Percentiles rank a stretch among this genome's conserved stretches.
Evolutionary conservation across 495 filamentous ascomycete genomes (phyloP).

Genomic region (Parathielavia appendiculata): DNA sequence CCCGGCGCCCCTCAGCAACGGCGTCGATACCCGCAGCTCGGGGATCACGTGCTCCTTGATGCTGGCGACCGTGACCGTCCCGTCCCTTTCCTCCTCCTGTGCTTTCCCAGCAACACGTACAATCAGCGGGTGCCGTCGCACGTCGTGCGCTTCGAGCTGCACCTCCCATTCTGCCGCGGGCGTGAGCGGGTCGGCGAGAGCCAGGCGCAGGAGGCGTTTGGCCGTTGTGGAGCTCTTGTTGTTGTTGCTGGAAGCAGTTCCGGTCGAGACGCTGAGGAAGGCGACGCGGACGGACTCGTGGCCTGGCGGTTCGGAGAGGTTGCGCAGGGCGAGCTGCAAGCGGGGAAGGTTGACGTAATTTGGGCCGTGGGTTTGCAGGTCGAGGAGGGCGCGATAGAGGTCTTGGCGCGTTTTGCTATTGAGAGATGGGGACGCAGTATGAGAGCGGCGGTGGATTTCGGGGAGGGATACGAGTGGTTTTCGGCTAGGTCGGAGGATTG

Average conservation of each 20-base stretch:
- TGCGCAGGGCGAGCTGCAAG: slow-evolving; percentile 72
- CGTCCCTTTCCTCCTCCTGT: slow-evolving; percentile 15
- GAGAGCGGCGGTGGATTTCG: slow-evolving; percentile 9
- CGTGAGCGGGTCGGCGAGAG: slow-evolving; percentile 74
- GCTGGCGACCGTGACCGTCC: not conserved
- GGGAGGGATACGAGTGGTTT: not conserved
- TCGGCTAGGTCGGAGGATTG: slow-evolving; percentile 6
- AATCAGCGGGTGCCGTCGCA: slow-evolving; percentile 40
- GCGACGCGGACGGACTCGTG: slow-evolving; percentile 67
- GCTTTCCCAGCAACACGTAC: slow-evolving; percentile 34
- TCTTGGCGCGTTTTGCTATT: slow-evolving; percentile 35
- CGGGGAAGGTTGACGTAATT: slow-evolving; percentile 68
- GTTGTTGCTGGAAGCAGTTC: not conserved
- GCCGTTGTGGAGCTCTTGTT: slow-evolving; percentile 27
- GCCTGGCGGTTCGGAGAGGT: slow-evolving; percentile 59
- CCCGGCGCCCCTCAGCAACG: slow-evolving; percentile 59
- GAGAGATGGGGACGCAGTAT: slow-evolving; percentile 19
- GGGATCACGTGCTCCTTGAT: slow-evolving; percentile 36
- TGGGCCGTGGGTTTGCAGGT: slow-evolving; percentile 56
- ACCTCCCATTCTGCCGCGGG: slow-evolving; percentile 65
- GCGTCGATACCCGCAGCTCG: slow-evolving; percentile 58
- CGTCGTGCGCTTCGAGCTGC: slow-evolving; percentile 49
- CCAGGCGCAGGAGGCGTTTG: slow-evolving; percentile 58
- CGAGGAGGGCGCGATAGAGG: slow-evolving; percentile 57
- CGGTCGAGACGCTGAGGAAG: slow-evolving; percentile 38